These are phyloP conservation scores for Geotrichum klebahnii DNA, from an alignment of 1,139 yeast species.

Conservation along the genomic window DNA sequence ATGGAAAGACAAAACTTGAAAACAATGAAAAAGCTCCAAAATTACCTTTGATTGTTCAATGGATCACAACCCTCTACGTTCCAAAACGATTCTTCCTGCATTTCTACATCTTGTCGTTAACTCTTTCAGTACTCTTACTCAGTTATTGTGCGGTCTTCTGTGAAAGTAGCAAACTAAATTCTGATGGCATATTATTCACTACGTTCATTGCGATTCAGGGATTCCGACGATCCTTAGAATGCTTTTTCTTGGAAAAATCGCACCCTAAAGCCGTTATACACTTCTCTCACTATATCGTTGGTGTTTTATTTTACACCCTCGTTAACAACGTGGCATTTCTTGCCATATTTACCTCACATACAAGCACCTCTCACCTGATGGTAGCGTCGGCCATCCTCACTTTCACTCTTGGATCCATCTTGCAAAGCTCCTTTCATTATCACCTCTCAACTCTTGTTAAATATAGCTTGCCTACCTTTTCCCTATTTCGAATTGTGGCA, in stretches of 20 bases:
- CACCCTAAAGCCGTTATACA: slow-evolving; percentile 55
- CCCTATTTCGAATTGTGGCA: slow-evolving; percentile 51
- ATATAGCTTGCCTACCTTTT: slow-evolving; percentile 58
- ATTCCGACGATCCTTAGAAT: slow-evolving; percentile 60
- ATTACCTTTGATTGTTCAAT: slow-evolving; percentile 7
- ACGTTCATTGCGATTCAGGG: slow-evolving; percentile 53
- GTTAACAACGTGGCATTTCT: slow-evolving; percentile 13
- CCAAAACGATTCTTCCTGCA: slow-evolving; percentile 49
- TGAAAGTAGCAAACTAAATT: slow-evolving; percentile 4
- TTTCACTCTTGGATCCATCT: slow-evolving; percentile 48
- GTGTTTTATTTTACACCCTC: slow-evolving; percentile 59
- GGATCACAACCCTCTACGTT: slow-evolving; percentile 36
- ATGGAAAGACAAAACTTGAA: slow-evolving; percentile 31
- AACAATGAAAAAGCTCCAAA: slow-evolving; percentile 21
- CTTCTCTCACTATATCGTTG: slow-evolving; percentile 70
- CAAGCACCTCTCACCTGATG: background rate
- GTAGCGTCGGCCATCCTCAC: slow-evolving; percentile 26
- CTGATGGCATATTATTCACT: slow-evolving; percentile 28
- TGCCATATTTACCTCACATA: slow-evolving; percentile 22
- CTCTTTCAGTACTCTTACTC: slow-evolving; percentile 19
- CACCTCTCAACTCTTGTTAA: slow-evolving; percentile 59
- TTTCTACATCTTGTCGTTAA: slow-evolving; percentile 40
- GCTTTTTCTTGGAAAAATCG: slow-evolving; percentile 49
- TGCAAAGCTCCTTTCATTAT: slow-evolving; percentile 58
- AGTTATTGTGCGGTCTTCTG: slow-evolving; percentile 11